Percentiles rank a stretch among this genome's conserved stretches.
phyloP scores from a whole-genome alignment of 345 rosid genomes.

The Geranium rotundifolium region DNA sequence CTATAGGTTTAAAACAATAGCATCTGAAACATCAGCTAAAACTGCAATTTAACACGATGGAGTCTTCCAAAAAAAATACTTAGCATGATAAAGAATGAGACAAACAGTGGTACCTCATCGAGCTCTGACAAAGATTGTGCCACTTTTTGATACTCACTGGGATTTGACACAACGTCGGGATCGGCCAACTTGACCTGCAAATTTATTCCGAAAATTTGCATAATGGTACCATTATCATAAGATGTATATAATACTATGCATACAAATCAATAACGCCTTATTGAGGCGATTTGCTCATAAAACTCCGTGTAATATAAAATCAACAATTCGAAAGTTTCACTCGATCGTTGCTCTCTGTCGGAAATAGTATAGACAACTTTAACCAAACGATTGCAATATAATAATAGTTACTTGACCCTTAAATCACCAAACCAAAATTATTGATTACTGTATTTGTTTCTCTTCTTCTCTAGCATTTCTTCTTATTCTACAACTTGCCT shows the following conservation, averaged over 20 bases:
- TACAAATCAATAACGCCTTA: too few species aligned
- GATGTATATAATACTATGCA: not conserved
- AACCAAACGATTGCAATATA: too few species aligned
- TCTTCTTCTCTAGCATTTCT: not conserved
- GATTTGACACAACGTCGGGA: constrained; percentile 80
- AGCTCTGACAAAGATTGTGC: constrained; percentile 86
- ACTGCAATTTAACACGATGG: constrained; percentile 1
- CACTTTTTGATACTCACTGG: constrained; percentile 66
- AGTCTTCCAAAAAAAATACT: not conserved
- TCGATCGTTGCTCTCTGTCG: too few species aligned
- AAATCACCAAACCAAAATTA: not conserved
- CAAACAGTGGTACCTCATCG: constrained; percentile 47
- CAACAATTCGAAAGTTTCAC: too few species aligned
- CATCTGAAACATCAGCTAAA: not conserved
- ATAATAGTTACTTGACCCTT: not conserved
- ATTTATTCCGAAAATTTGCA: constrained; percentile 2
- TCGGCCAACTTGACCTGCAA: constrained; percentile 79
- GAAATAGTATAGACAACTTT: too few species aligned
- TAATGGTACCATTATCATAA: not conserved
- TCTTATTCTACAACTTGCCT: not conserved
- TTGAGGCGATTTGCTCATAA: too few species aligned
- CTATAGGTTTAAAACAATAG: constrained; percentile 22
- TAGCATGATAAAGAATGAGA: not conserved
- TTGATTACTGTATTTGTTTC: not conserved
- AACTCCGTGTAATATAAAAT: too few species aligned